phyloP scores from a whole-genome alignment of 805 yeast genomes.

The Sugiyamaella boreocaroliniensis region DNA sequence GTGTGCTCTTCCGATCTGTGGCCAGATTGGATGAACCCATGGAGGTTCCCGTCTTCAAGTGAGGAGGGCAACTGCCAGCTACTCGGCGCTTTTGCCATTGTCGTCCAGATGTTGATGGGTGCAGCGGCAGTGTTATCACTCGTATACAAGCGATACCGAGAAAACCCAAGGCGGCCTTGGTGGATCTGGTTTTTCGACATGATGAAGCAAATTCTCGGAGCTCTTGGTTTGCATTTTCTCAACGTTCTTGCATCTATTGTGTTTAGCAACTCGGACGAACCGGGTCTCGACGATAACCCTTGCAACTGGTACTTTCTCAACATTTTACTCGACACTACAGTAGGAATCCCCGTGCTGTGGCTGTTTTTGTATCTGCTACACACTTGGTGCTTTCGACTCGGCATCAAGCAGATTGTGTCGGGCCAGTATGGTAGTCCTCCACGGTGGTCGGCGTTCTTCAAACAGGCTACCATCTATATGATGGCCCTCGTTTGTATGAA shows the following conservation, averaged over 20 bases:
- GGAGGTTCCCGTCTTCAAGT: background rate
- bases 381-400: conserved; percentile 37
- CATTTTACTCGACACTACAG: conserved; percentile 82
- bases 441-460: conserved; percentile 53
- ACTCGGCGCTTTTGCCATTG: conserved; percentile 78
- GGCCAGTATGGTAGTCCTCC: conserved; percentile 68
- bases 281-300: conserved; percentile 50
- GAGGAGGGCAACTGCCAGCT: conserved; percentile 46
- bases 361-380: conserved; percentile 43
- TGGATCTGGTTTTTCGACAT: conserved; percentile 86
- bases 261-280: conserved; percentile 28
- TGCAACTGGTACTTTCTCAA: conserved; percentile 95
- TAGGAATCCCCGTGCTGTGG: conserved; percentile 84
- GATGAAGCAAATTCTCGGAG: conserved; percentile 82
- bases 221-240: conserved; percentile 73
- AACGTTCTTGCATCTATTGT: conserved; percentile 67
- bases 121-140: conserved; percentile 66
- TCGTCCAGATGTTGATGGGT: conserved; percentile 74
- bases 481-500: conserved; percentile 61
- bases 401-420: conserved; percentile 38
- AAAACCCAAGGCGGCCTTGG: conserved; percentile 83
- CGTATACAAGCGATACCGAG: conserved; percentile 68
- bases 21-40: background rate
- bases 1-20: too few species aligned
- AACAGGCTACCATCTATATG: conserved; percentile 66